Conservation (phyloP, 176 grass and related monocot genomes). For the Saccharum spontaneum region DNA sequence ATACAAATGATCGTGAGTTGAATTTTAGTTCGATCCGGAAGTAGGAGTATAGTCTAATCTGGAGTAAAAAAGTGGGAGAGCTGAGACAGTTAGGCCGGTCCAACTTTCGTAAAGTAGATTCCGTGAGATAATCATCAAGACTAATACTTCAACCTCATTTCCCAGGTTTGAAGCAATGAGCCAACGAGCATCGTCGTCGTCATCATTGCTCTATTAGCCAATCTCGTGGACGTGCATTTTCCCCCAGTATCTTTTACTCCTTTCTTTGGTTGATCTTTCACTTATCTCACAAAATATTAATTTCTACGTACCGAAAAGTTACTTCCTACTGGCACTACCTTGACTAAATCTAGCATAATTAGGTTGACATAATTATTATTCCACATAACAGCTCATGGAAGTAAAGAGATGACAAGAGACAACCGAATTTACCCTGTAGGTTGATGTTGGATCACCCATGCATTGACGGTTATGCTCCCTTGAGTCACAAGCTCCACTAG, state of each 20-base stretch:
- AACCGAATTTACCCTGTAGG: no score
- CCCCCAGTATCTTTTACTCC: background rate
- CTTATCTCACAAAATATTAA: background rate
- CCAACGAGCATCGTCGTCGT: conserved; percentile 17
- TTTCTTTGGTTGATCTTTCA: background rate
- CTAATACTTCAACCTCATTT: conserved; percentile 22
- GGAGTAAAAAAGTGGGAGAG: background rate
- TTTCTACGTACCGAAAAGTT: background rate
- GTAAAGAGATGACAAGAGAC: no score
- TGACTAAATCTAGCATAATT: background rate
- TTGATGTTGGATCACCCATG: no score
- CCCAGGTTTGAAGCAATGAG: conserved; percentile 34
- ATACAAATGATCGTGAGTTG: background rate
- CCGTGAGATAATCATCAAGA: conserved; percentile 31
- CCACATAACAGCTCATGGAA: no score
- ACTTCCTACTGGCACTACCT: background rate
- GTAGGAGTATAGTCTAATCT: background rate
- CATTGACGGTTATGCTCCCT: no score
- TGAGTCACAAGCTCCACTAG: no score
- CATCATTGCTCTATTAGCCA: conserved; percentile 23
- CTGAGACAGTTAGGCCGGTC: conserved; percentile 15
- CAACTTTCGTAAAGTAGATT: conserved; percentile 35
- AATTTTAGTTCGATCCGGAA: conserved; percentile 5
- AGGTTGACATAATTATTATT: no score
- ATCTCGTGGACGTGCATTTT: background rate